These are phyloP conservation scores for Salix caprea DNA, from an alignment of 345 rosid species.

Conservation along the genomic window DNA sequence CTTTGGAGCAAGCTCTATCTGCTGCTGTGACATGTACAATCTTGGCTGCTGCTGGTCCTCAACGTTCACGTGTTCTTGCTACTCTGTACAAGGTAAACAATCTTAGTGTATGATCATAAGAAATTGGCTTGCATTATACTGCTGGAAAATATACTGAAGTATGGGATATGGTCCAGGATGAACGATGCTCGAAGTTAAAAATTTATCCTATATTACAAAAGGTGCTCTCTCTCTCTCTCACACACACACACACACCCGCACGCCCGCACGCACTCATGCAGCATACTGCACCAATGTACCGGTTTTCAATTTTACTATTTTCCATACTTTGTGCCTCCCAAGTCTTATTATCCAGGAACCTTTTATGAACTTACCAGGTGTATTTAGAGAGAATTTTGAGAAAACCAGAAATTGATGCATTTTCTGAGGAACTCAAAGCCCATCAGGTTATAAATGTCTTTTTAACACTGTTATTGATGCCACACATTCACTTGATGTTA, in stretches of 20 bases:
- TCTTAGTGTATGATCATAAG: background rate
- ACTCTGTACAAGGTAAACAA: conserved; percentile 71
- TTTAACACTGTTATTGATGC: background rate
- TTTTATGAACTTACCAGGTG: conserved; percentile 47
- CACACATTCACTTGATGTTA: conserved; percentile 1
- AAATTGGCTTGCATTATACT: background rate
- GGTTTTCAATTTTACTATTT: background rate
- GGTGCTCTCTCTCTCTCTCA: conserved; percentile 36
- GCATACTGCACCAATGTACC: background rate
- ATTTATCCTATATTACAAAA: conserved; percentile 91
- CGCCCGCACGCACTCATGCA: background rate
- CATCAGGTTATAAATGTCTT: conserved; percentile 63
- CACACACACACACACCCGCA: background rate
- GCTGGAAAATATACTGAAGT: conserved; percentile 11
- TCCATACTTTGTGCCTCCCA: background rate
- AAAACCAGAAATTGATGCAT: conserved; percentile 93
- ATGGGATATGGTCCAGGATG: conserved; percentile 60
- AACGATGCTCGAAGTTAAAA: conserved; percentile 90
- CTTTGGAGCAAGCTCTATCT: conserved; percentile 81
- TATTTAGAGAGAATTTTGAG: conserved; percentile 92
- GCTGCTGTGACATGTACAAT: conserved; percentile 98
- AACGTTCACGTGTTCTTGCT: conserved; percentile 90
- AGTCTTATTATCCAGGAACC: background rate
- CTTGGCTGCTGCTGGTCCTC: conserved; percentile 98
- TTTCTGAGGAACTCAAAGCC: conserved; percentile 84